Evolutionary conservation across 352 stramenopile genomes (phyloP).

Genomic region (Pythium apleroticum): DNA sequence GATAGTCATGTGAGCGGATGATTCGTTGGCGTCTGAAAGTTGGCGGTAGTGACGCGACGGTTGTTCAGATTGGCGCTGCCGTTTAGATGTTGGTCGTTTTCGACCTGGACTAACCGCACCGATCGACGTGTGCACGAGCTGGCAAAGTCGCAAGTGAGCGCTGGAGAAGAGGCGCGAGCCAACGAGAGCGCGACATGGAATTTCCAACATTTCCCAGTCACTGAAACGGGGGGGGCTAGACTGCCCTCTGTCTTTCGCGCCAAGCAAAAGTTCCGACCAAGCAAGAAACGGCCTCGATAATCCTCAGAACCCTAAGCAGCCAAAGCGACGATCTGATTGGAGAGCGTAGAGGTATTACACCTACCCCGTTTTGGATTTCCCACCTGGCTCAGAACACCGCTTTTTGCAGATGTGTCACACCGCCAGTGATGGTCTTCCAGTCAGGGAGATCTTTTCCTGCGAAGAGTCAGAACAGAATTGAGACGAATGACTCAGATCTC

Average conservation of each 20-base stretch:
- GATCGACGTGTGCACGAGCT: slow-evolving; percentile 11
- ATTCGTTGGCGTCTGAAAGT: background rate
- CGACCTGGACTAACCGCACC: background rate
- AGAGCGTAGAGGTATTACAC: background rate
- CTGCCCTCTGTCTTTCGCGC: slow-evolving; percentile 5
- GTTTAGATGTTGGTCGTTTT: background rate
- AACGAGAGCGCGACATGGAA: slow-evolving; percentile 8
- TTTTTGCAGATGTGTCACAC: background rate
- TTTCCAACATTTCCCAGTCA: slow-evolving; percentile 8
- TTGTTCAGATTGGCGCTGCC: background rate
- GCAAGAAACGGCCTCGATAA: background rate
- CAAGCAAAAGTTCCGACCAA: background rate
- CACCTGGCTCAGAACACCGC: background rate
- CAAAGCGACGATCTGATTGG: slow-evolving; percentile 1
- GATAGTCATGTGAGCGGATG: slow-evolving; percentile 14
- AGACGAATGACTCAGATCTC: background rate
- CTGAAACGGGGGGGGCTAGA: background rate
- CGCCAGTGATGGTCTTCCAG: background rate
- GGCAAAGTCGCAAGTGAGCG: slow-evolving; percentile 23
- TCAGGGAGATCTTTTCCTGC: background rate
- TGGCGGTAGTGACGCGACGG: background rate
- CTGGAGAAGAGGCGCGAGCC: slow-evolving; percentile 21
- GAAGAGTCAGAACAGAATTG: background rate
- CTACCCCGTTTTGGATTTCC: background rate
- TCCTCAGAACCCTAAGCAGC: slow-evolving; percentile 20